phyloP scores from a whole-genome alignment of 2,329 filamentous ascomycete species.

The Apiospora hydei region DNA sequence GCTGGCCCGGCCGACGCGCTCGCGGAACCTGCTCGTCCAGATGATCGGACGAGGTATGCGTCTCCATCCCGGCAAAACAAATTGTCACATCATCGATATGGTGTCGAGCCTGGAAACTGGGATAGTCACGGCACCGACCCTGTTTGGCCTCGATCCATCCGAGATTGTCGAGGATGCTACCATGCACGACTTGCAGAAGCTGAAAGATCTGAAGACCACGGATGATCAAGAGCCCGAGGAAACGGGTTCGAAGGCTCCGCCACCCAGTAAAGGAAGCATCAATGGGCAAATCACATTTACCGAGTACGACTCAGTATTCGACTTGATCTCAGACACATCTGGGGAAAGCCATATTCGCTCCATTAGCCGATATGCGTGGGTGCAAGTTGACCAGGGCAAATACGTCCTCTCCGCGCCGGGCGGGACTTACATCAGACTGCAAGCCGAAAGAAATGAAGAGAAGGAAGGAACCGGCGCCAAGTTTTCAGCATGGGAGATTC shows the following conservation, averaged over 20 bases:
- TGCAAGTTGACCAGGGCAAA: slow-evolving; percentile 72
- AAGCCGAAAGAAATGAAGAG: slow-evolving; percentile 45
- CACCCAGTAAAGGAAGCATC: not conserved
- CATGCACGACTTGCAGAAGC: slow-evolving; percentile 64
- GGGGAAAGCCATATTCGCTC: slow-evolving; percentile 80
- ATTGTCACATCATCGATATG: slow-evolving; percentile 97
- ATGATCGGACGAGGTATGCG: slow-evolving; percentile 98
- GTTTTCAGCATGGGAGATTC: slow-evolving; percentile 57
- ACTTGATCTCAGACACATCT: slow-evolving; percentile 83
- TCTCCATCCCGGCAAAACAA: slow-evolving; percentile 77
- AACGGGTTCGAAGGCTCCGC: slow-evolving; percentile 35
- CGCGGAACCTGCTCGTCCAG: slow-evolving; percentile 91
- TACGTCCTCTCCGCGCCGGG: slow-evolving; percentile 74
- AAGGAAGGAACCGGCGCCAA: slow-evolving; percentile 39
- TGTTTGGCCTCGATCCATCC: slow-evolving; percentile 89
- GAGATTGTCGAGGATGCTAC: slow-evolving; percentile 76
- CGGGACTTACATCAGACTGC: slow-evolving; percentile 67
- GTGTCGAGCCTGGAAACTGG: slow-evolving; percentile 85
- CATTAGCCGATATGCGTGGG: slow-evolving; percentile 82
- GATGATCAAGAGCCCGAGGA: slow-evolving; percentile 44
- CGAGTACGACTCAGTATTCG: slow-evolving; percentile 91
- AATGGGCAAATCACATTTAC: slow-evolving; percentile 73
- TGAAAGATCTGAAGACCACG: slow-evolving; percentile 57
- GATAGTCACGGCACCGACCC: slow-evolving; percentile 87
- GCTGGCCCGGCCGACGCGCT: slow-evolving; percentile 86